Evolutionary conservation across 257 asterid genomes (phyloP).

Genomic region (Thymus quinquecostatus): DNA sequence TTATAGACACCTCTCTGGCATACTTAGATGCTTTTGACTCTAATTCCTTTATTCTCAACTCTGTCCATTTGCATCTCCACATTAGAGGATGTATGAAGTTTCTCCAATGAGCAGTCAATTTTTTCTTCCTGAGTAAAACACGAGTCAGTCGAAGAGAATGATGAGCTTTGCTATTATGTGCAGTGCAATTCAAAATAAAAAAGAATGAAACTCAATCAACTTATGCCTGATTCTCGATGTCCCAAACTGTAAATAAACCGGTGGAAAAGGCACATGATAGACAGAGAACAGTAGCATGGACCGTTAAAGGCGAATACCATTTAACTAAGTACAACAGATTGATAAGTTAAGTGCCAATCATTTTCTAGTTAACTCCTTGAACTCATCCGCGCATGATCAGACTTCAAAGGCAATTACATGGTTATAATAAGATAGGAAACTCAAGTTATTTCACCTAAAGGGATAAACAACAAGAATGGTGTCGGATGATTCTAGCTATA

Average conservation of each 20-base stretch:
- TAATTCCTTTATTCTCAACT: conserved; percentile 67
- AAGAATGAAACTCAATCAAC: not conserved
- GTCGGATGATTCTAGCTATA: not conserved
- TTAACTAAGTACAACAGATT: not conserved
- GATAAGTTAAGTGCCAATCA: not conserved
- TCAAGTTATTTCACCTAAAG: not conserved
- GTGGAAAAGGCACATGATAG: not conserved
- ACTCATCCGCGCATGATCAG: not conserved
- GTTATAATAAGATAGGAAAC: not conserved
- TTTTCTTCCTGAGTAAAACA: conserved; percentile 70
- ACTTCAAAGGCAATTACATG: not conserved
- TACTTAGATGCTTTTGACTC: conserved; percentile 69
- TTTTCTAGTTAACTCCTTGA: not conserved
- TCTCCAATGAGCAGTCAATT: conserved; percentile 82
- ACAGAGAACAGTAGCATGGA: not conserved
- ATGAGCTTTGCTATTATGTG: not conserved
- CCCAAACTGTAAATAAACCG: not conserved
- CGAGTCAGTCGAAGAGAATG: conserved; percentile 25
- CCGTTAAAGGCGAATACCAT: not conserved
- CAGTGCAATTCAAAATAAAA: not conserved
- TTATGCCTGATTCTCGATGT: not conserved
- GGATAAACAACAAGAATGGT: not conserved
- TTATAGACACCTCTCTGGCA: conserved; percentile 43
- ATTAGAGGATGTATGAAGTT: conserved; percentile 75
- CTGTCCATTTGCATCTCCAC: conserved; percentile 98